Percentiles rank a stretch among this genome's conserved stretches.
These are phyloP conservation scores for Limonomyces culmigenus DNA, from an alignment of 1,284 basidiomycete genomes.

Conservation along the genomic window DNA sequence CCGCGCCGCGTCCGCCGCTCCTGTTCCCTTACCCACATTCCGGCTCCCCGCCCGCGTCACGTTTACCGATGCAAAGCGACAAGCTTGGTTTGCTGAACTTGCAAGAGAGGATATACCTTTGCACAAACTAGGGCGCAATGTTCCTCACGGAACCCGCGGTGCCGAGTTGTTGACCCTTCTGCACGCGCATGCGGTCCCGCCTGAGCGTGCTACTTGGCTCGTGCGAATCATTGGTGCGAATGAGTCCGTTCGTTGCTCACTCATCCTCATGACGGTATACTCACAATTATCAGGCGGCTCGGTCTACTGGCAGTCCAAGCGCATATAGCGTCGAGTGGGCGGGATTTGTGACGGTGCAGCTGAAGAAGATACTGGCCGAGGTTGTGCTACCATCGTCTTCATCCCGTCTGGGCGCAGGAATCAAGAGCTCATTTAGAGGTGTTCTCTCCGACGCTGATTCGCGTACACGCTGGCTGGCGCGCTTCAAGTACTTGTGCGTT, in stretches of 20 bases:
- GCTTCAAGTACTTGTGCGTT: conserved; percentile 70
- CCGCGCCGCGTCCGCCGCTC: conserved; percentile 32
- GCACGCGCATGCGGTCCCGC: conserved; percentile 65
- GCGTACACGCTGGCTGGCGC: conserved; percentile 63
- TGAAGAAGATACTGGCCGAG: conserved; percentile 80
- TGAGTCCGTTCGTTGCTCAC: conserved; percentile 53
- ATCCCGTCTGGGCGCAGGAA: conserved; percentile 54
- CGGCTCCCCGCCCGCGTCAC: conserved; percentile 81
- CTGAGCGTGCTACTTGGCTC: conserved; percentile 89
- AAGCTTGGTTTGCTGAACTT: conserved; percentile 83
- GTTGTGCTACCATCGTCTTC: conserved; percentile 71
- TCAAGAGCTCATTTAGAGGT: conserved; percentile 66
- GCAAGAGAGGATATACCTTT: conserved; percentile 83
- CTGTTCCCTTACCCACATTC: conserved; percentile 62
- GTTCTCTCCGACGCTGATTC: conserved; percentile 54
- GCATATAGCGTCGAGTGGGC: conserved; percentile 90
- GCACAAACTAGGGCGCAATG: conserved; percentile 73
- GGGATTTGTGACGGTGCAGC: conserved; percentile 68
- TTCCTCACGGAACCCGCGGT: conserved; percentile 89
- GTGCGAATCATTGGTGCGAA: conserved; percentile 88
- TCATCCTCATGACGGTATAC: neutral
- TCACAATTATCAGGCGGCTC: conserved; percentile 55
- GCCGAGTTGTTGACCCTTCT: conserved; percentile 84
- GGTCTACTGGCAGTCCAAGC: conserved; percentile 54
- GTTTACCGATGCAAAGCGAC: conserved; percentile 76